These are phyloP conservation scores for Rubus parviflorus DNA, from an alignment of 306 rosid genomes.

Conservation along the genomic window DNA sequence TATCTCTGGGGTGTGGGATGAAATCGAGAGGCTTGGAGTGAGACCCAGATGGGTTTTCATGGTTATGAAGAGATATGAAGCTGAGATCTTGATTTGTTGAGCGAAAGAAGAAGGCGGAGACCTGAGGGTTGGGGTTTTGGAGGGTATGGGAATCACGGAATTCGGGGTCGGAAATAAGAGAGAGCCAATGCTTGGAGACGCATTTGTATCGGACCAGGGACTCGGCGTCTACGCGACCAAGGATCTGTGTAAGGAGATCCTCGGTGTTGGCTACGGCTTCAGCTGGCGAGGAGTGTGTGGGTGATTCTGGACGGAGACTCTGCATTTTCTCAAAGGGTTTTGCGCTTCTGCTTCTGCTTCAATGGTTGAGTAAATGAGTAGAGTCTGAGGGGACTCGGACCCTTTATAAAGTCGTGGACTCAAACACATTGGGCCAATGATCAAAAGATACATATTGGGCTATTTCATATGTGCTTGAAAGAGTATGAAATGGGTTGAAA, in stretches of 20 bases:
- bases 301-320: background rate
- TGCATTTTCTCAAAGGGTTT: background rate
- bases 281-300: background rate
- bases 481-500: too few species aligned
- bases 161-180: background rate
- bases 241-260: constrained; percentile 1
- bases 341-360: background rate
- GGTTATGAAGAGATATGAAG: background rate
- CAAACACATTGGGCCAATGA: background rate
- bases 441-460: too few species aligned
- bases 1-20: background rate
- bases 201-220: background rate
- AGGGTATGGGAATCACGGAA: constrained; percentile 1
- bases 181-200: constrained; percentile 7
- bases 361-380: too few species aligned
- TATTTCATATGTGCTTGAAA: too few species aligned
- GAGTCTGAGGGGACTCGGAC: too few species aligned
- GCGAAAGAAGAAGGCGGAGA: constrained; percentile 8
- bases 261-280: constrained; percentile 1
- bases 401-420: background rate
- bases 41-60: background rate
- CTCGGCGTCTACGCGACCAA: background rate
- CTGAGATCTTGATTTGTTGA: background rate
- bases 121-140: background rate
- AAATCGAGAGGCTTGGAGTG: background rate